These are phyloP conservation scores for Starmerella powellii DNA, from an alignment of 805 yeast species.

Conservation along the genomic window DNA sequence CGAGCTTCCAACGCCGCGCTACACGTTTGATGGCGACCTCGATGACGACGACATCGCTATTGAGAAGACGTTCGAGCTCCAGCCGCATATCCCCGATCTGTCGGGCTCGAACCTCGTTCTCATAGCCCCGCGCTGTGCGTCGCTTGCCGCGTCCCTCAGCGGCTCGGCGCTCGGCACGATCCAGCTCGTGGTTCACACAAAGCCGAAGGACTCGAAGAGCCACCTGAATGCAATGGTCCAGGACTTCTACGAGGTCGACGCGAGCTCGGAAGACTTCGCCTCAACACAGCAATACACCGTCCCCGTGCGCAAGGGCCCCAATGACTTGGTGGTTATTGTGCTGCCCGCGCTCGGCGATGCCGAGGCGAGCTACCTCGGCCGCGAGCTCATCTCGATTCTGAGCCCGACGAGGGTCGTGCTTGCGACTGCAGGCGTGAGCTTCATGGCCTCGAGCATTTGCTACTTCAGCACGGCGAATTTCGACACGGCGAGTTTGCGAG, in stretches of 20 bases:
- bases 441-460: conserved; percentile 12
- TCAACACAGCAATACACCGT: neutral
- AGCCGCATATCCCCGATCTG: neutral
- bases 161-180: conserved; percentile 3
- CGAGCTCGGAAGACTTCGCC: conserved; percentile 4
- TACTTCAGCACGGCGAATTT: conserved; percentile 3
- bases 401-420: conserved; percentile 6
- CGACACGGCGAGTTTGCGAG: neutral
- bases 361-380: conserved; percentile 17
- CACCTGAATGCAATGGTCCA: neutral
- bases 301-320: conserved; percentile 4
- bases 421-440: conserved; percentile 20
- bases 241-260: conserved; percentile 13
- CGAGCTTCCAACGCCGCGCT: conserved; percentile 41
- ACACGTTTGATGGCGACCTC: conserved; percentile 37
- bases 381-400: conserved; percentile 6
- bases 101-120: conserved; percentile 4
- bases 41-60: conserved; percentile 20
- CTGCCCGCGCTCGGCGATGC: conserved; percentile 15
- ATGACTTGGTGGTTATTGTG: conserved; percentile 1
- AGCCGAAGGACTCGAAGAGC: neutral
- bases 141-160: conserved; percentile 2
- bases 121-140: conserved; percentile 11
- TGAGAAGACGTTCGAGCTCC: conserved; percentile 1
- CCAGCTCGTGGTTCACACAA: neutral